Evolutionary conservation across 208 protist genomes (phyloP).

Genomic region (Trichomonas vaginalis): DNA sequence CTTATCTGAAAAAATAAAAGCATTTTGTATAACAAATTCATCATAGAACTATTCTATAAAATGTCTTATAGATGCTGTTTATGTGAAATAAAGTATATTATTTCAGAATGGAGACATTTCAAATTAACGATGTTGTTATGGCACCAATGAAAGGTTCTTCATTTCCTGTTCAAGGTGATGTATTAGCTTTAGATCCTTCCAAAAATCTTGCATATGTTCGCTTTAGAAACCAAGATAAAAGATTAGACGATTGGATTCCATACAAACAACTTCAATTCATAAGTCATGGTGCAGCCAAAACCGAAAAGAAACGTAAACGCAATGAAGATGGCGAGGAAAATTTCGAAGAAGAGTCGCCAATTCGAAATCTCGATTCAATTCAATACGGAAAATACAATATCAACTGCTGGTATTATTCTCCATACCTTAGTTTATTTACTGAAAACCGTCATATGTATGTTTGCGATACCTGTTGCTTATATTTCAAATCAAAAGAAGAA

Average conservation of each 20-base stretch:
- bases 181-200: not conserved
- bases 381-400: not conserved
- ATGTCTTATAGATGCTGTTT: no score
- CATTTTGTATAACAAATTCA: no score
- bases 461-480: not conserved
- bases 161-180: not conserved
- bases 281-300: not conserved
- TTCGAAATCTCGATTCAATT: not conserved
- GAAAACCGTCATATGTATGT: not conserved
- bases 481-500: constrained; percentile 5
- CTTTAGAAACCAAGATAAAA: constrained; percentile 3
- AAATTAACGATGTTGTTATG: not conserved
- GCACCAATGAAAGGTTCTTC: not conserved
- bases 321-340: not conserved
- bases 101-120: not conserved
- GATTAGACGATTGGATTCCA: not conserved
- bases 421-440: not conserved
- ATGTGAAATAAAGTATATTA: no score
- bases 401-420: not conserved
- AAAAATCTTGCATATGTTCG: not conserved
- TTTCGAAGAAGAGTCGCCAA: not conserved
- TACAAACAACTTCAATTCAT: not conserved
- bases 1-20: no score
- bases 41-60: no score
- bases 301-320: not conserved